Evolutionary conservation across 1,284 basidiomycete species (phyloP).

Genomic region (Ustilago tritici): DNA sequence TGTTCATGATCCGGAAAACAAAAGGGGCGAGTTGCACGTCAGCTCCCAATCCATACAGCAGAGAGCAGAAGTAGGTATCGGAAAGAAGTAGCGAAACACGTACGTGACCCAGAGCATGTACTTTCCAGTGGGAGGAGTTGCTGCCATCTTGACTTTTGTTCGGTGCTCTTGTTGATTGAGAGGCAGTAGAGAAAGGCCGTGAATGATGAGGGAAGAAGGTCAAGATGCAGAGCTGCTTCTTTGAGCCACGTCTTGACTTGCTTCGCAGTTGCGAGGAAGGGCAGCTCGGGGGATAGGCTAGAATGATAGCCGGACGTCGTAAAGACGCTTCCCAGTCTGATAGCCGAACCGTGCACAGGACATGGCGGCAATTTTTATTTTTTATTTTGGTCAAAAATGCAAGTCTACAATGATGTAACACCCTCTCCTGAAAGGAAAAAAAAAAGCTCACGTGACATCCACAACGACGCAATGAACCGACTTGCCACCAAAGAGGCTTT

Average conservation of each 20-base stretch:
- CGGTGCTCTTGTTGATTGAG: neutral
- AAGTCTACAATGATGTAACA: constrained; percentile 3
- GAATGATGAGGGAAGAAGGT: neutral
- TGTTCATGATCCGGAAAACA: neutral
- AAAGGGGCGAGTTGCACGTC: neutral
- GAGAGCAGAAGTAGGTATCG: neutral
- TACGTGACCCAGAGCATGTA: constrained; percentile 48
- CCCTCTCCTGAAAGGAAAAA: neutral
- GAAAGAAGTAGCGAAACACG: constrained; percentile 9
- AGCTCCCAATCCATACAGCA: neutral
- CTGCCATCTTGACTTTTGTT: constrained; percentile 22
- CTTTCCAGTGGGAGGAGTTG: constrained; percentile 43
- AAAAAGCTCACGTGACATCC: constrained; percentile 7
- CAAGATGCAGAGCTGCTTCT: neutral
- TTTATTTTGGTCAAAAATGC: neutral
- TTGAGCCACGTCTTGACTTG: neutral
- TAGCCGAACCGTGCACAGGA: constrained; percentile 9
- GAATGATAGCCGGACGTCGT: constrained; percentile 8
- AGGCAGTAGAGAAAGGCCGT: neutral
- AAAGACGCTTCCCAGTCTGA: neutral
- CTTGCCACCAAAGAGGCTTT: neutral
- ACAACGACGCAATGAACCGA: constrained; percentile 5
- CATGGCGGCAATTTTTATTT: neutral
- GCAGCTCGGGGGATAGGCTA: constrained; percentile 4
- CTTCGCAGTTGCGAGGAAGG: neutral